Evolutionary conservation across 2,329 filamentous ascomycete genomes (phyloP), one percentile per base, ranked within the genome.

Genomic region (Penicillium sp.): DNA sequence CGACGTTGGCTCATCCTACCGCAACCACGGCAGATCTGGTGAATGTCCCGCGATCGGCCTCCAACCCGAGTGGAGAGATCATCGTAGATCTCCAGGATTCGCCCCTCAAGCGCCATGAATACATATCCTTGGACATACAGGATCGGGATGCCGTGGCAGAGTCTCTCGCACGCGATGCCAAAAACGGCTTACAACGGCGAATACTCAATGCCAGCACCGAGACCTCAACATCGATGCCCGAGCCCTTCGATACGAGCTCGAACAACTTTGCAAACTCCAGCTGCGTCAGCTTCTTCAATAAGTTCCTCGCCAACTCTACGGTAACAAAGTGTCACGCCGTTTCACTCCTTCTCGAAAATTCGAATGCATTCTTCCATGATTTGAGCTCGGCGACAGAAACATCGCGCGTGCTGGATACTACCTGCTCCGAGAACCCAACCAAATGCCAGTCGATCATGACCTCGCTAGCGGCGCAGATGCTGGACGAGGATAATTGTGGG

Each of bases 331-430:
- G 93, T 77, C 86, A 93, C 64, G 91, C 93, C 0, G 81, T 97
- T 56, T 96, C 93, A 1, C 81, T 96, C 66, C 84, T 98, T 62
- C 80, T 98, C 10, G 72, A 96, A 87, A 91, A 90, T 60, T 97
- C 93, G 10, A 84, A 82, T 51, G 86, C 86, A 42, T 96, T 97
- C 78, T 98, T 98, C 79, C 80, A 91, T 55, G 87, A 88, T 19
- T 83, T 88, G 60, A 88, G 85, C 69, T 89, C 90, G 5, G 80
- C 89, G 35, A 80, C 90, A 49, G 82, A 83, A 65, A 89, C 93
- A 58, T 90, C 91, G 1, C 85, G 86, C 59, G 87, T 90, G 21
- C 85, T 99, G 51, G 90, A 96, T 65, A 84, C 86, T 16, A 85
- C 91, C 10, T 99, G 95, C 74, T 79, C 80, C 3, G 87, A 87